Base-by-base conservation (phyloP, 225 moss, liverwort and hornwort genomes). In the Pleurozium schreberi region DNA sequence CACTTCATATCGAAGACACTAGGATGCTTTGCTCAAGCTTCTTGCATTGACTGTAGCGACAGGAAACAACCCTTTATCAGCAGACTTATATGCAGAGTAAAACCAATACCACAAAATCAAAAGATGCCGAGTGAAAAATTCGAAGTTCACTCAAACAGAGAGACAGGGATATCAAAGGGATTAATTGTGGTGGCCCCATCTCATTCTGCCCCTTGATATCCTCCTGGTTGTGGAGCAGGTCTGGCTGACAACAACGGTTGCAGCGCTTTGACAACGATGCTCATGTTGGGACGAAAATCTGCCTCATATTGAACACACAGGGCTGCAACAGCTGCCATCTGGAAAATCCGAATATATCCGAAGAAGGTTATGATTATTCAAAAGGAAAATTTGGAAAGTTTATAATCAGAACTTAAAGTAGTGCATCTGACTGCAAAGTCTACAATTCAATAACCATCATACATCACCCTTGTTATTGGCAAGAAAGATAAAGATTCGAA, bases 301-400 rank as follows among this genome's bases (percentile, higher is more conserved):
- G 98, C 97, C 92, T 99, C 98, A 49, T 99, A 99, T 79, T 99
- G 98, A 81, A 99, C 97, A 92, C 98, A 99, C 22, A 99, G 93
- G 45, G 98, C 98, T 83, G 98, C 97, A 85, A 99, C 98, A 87
- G 98, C 98, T 84, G 98, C 92, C 93, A 93, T 93, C 93, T 93
- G 93, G 45, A 89, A 70, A n/a, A 76, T 36, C 21, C 88, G 85
- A 47, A 20, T 79, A n/a, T 53, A 76, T 52, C 78, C 3, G 66
- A 17, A 58, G 43, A 21, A 63, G 36, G 73, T 89, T 52, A 82
- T 14, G 28, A 74, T 45, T 25, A 38, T 57, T 42, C 8, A 36
- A 57, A 75, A 38, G 38, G 52, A 47, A 61, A 40, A 31, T n/a
- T 50, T 60, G n/a, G 40, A 19, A 85, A 59, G 23, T 45, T 53